Conservation (phyloP, 257 asterid genomes). For the Penstemon newberryi region DNA sequence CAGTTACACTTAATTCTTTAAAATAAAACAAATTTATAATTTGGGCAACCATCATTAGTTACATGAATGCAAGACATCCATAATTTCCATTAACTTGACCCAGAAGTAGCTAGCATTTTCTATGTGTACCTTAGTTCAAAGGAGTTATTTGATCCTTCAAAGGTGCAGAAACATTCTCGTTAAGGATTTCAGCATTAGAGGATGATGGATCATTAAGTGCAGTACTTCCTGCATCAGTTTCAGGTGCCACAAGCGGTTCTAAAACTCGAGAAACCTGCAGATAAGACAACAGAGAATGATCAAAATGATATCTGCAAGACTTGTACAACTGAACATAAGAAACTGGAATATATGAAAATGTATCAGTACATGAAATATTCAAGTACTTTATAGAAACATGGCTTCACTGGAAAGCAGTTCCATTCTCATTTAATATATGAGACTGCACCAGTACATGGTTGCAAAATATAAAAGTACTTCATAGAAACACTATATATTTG, state of each 20-base stretch:
- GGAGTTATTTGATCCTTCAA: constrained; percentile 37
- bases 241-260: constrained; percentile 33
- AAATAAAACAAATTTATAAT: background rate
- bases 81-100: constrained; percentile 20
- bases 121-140: constrained; percentile 48
- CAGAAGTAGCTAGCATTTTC: constrained; percentile 15
- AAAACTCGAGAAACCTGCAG: constrained; percentile 43
- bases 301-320: constrained; percentile 1
- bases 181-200: constrained; percentile 35
- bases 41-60: constrained; percentile 12
- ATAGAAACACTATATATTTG: too few species aligned
- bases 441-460: constrained; percentile 13
- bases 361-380: too few species aligned
- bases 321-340: background rate
- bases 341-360: background rate
- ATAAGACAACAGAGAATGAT: constrained; percentile 17
- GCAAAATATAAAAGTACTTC: constrained; percentile 1
- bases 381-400: background rate
- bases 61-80: constrained; percentile 14
- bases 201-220: constrained; percentile 33
- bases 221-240: constrained; percentile 34
- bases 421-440: background rate
- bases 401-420: constrained; percentile 3
- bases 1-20: constrained; percentile 1
- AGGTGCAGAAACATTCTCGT: constrained; percentile 39